phyloP scores from a whole-genome alignment of 371 early-diverging fungal genomes.

The Mortierella sp. region DNA sequence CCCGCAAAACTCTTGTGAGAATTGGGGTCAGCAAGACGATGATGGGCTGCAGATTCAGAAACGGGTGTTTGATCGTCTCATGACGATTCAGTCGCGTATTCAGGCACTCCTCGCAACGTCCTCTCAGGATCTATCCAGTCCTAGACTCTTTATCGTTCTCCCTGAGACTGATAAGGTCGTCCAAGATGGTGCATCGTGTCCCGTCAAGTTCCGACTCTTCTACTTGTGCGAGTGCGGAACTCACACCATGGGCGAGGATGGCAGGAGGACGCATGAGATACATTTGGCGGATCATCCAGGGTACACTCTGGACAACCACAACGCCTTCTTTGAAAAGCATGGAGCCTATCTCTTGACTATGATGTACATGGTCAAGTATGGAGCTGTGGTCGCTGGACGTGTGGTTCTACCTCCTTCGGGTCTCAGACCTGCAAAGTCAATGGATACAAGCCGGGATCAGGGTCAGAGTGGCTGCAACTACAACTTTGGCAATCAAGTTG shows the following conservation, averaged over 20 bases:
- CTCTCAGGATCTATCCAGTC: background rate
- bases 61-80: background rate
- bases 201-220: background rate
- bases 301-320: background rate
- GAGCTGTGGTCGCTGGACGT: background rate
- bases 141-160: background rate
- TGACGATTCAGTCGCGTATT: background rate
- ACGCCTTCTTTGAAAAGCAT: constrained; percentile 5
- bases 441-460: no score
- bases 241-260: background rate
- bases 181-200: background rate
- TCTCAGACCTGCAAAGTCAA: background rate
- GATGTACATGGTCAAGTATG: constrained; percentile 8
- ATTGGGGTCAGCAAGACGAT: no score
- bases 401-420: background rate
- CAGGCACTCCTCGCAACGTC: background rate
- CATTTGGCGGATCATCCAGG: constrained; percentile 13
- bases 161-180: background rate
- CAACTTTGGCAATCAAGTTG: background rate
- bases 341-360: constrained; percentile 3
- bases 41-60: background rate
- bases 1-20: no score
- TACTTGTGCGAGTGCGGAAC: constrained; percentile 5
- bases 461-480: no score
- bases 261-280: background rate